phyloP scores from a whole-genome alignment of 129 eudicot genomes.

The Flaveria ramosissima region DNA sequence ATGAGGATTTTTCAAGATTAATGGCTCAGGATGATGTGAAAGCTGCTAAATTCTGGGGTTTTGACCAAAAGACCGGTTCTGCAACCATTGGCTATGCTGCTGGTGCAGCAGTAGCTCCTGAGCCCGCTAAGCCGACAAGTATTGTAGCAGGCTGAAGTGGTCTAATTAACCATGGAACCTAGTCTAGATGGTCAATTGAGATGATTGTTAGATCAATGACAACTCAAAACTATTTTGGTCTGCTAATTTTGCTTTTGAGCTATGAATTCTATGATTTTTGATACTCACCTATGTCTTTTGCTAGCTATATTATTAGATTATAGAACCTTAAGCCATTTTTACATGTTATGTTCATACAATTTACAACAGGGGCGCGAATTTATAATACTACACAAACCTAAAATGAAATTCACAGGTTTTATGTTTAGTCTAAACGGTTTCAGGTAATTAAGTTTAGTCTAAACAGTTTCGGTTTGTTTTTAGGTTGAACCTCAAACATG shows the following conservation, averaged over 20 bases:
- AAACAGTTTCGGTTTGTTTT: not conserved
- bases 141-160: constrained; percentile 3
- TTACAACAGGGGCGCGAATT: no score
- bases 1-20: constrained; percentile 83
- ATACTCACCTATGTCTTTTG: constrained; percentile 18
- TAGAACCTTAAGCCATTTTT: constrained; percentile 1
- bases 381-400: not conserved
- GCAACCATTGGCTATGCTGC: constrained; percentile 30
- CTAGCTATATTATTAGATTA: constrained; percentile 2
- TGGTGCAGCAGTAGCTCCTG: constrained; percentile 63
- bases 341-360: no score
- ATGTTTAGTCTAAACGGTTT: not conserved
- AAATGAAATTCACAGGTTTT: not conserved
- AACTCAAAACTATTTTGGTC: constrained; percentile 10
- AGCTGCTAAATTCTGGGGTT: constrained; percentile 78
- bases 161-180: not conserved
- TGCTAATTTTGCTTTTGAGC: constrained; percentile 17
- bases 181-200: constrained; percentile 22
- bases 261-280: constrained; percentile 10
- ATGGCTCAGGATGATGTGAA: constrained; percentile 85
- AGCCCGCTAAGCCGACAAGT: constrained; percentile 43
- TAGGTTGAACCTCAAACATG: not conserved
- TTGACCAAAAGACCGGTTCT: constrained; percentile 44
- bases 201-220: constrained; percentile 13
- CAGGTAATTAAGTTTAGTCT: not conserved